phyloP scores from a whole-genome alignment of 2,329 filamentous ascomycete genomes.

The Fusarium haematococcum region DNA sequence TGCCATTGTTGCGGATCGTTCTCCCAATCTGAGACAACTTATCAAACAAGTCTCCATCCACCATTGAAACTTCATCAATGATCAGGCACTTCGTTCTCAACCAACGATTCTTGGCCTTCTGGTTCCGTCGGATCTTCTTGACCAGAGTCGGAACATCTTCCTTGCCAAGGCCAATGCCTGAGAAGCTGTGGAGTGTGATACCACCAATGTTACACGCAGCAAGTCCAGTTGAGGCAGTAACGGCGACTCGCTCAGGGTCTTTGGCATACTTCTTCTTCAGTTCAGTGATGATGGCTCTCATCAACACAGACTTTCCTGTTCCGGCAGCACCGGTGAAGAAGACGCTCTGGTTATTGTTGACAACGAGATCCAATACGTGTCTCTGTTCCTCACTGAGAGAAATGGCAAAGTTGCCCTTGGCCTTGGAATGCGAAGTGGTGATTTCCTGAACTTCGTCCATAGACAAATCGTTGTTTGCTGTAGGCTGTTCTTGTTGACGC shows the following conservation, averaged over 20 bases:
- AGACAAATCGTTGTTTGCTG: conserved; percentile 49
- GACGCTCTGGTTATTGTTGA: conserved; percentile 84
- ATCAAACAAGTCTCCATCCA: conserved; percentile 96
- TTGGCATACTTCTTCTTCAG: conserved; percentile 80
- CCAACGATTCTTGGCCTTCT: conserved; percentile 91
- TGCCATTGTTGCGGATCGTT: conserved; percentile 86
- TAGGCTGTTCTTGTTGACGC: conserved; percentile 53
- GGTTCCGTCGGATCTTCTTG: conserved; percentile 90
- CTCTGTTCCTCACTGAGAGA: conserved; percentile 88
- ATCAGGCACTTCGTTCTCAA: conserved; percentile 87
- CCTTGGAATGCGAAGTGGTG: conserved; percentile 44
- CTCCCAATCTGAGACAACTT: conserved; percentile 92
- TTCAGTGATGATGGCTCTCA: conserved; percentile 88
- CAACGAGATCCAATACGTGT: conserved; percentile 84
- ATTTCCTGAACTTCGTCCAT: conserved; percentile 56
- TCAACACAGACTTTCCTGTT: conserved; percentile 96
- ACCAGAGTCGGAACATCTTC: conserved; percentile 83
- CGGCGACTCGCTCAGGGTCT: conserved; percentile 87
- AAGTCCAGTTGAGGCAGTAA: conserved; percentile 95
- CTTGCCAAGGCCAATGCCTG: conserved; percentile 92
- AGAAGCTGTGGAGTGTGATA: conserved; percentile 94
- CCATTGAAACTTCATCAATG: conserved; percentile 98
- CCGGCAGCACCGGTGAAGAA: conserved; percentile 98
- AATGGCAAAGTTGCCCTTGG: conserved; percentile 60
- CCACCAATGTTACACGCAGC: conserved; percentile 98